Evolutionary conservation across 2,329 filamentous ascomycete genomes (phyloP), one percentile per base, ranked within the genome.

Genomic region (Pseudophaeomoniella oleicola): DNA sequence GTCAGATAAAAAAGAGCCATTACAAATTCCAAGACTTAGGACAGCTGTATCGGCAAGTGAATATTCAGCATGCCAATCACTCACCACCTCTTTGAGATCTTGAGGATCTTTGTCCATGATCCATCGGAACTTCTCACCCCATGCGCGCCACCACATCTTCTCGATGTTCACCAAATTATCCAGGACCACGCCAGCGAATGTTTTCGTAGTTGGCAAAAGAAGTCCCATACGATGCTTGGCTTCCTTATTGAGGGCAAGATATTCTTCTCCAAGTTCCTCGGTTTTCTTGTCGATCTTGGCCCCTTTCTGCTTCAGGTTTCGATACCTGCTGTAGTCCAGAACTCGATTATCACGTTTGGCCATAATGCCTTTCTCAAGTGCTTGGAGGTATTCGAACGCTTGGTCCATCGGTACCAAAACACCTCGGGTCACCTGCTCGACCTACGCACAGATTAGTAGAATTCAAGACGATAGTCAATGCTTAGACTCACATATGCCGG

Each of bases 281-380:
- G 87, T 78, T 54, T 88, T 90, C 50, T 85, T 80, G 54, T 96
- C 88, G 10, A 85, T 68, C 47, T 84, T 92, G 57, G 92, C 87
- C 43, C 85, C 84, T 19, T 75, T 70, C 32, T 85, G 81, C 50
- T 81, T 79, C 40, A 87, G 69, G 46, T 81, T 74, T 50, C 83
- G 78, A 47, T 75, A 84, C 46, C 81, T 81, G 45, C 88, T 84
- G 56, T 83, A 96, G 52, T 94, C 86, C 12, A 88, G 64, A 11
- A 92, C 72, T n/a, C 84, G 79, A 64, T 96, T 96, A 48, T 87
- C 80, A 16, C 90, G 81, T 62, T 96, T 94, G 53, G 86, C 83
- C 75, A 96, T 94, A 3, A 90, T 80, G 40, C 47, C 44, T 13
- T 37, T 39, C 31, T 42, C 43, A 39, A 47, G 47, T 18, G 35